Percentiles rank a stretch among this genome's conserved stretches.
Conservation (phyloP, 2,329 filamentous ascomycete genomes). For the Fonsecaea nubica region DNA sequence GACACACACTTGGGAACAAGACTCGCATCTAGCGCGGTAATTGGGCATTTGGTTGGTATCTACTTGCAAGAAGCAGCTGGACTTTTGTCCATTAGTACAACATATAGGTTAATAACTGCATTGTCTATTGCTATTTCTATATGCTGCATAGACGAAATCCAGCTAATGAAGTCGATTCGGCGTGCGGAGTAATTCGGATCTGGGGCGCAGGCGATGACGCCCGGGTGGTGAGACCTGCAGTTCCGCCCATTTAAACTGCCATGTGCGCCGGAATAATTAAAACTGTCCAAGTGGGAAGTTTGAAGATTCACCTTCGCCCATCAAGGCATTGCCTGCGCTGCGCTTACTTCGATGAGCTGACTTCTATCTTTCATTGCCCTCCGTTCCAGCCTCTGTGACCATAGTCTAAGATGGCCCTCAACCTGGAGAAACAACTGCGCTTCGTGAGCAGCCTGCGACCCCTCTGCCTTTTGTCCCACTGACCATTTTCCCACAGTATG, state of each 20-base stretch:
- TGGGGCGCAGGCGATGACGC: constrained; percentile 3
- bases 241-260: constrained; percentile 5
- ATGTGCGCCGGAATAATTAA: constrained; percentile 5
- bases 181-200: constrained; percentile 5
- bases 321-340: constrained; percentile 7
- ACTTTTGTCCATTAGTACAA: background rate
- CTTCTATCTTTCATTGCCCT: background rate
- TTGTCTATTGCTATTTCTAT: background rate
- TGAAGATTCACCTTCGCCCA: background rate
- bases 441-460: constrained; percentile 59
- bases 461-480: constrained; percentile 31
- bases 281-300: background rate
- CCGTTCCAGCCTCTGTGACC: constrained; percentile 4
- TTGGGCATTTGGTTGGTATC: background rate
- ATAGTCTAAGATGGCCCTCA: constrained; percentile 48
- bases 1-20: background rate
- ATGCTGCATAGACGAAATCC: background rate
- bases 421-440: constrained; percentile 70
- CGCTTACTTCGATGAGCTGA: constrained; percentile 26
- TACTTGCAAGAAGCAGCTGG: background rate
- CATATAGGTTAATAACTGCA: background rate
- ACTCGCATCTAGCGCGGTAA: background rate
- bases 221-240: constrained; percentile 14
- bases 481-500: constrained; percentile 59
- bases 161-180: constrained; percentile 5